These are phyloP conservation scores for Malus sieversii DNA, from an alignment of 306 rosid genomes.

Conservation along the genomic window DNA sequence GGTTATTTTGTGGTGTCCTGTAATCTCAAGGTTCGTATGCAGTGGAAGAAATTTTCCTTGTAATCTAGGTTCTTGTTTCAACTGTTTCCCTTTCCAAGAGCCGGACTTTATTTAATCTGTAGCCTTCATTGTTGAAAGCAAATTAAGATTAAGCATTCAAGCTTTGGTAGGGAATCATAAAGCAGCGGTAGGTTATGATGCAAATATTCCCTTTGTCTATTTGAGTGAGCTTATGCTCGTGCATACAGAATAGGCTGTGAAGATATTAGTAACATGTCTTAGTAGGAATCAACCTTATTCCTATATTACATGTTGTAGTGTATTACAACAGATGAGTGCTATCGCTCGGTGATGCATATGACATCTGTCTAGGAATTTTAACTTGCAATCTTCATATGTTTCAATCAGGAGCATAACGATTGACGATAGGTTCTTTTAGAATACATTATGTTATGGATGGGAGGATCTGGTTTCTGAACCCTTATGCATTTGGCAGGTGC, in stretches of 20 bases:
- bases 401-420: background rate
- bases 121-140: background rate
- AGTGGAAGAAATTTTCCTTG: background rate
- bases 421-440: background rate
- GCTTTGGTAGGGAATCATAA: background rate
- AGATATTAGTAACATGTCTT: background rate
- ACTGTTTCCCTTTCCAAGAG: background rate
- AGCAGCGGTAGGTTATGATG: background rate
- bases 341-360: background rate
- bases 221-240: background rate
- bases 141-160: background rate
- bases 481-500: constrained; percentile 45
- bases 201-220: background rate
- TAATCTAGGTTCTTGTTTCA: background rate
- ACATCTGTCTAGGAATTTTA: background rate
- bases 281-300: background rate
- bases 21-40: background rate
- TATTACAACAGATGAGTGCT: background rate
- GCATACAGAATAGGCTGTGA: background rate
- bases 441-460: background rate
- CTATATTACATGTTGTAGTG: background rate
- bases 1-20: background rate
- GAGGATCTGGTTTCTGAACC: background rate
- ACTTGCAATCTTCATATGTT: background rate
- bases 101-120: background rate